These are phyloP conservation scores for Eimeria necatrix DNA, from an alignment of 169 alveolate genomes.

Conservation along the genomic window DNA sequence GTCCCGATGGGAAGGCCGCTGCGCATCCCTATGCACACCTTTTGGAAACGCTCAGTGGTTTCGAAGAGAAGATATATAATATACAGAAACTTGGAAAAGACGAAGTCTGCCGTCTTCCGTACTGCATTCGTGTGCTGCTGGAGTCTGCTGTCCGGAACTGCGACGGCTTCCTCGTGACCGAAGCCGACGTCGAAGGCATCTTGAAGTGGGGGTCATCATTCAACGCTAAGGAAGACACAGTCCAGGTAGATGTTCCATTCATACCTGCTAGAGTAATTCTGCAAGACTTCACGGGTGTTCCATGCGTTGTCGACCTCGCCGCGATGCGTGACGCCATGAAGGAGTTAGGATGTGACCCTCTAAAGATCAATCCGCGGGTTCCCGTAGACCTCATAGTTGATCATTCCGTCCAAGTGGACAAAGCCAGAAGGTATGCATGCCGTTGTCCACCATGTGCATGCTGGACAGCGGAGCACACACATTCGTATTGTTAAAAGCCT, in stretches of 20 bases:
- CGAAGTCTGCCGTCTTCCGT: slow-evolving; percentile 88
- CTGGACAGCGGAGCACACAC: background rate
- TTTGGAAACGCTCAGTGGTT: slow-evolving; percentile 38
- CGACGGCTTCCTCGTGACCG: slow-evolving; percentile 95
- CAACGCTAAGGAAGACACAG: slow-evolving; percentile 78
- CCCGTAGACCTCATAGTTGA: slow-evolving; percentile 98
- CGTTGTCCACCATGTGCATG: background rate
- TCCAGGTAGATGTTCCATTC: slow-evolving; percentile 96
- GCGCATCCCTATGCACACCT: slow-evolving; percentile 59
- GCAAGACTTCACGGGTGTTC: slow-evolving; percentile 98
- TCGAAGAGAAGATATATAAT: slow-evolving; percentile 38
- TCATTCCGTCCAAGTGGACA: slow-evolving; percentile 98
- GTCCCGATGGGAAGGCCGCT: background rate
- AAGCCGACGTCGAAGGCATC: slow-evolving; percentile 95
- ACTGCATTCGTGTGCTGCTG: slow-evolving; percentile 94
- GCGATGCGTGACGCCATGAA: slow-evolving; percentile 98
- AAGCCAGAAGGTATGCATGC: slow-evolving; percentile 57
- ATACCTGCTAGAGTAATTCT: slow-evolving; percentile 97
- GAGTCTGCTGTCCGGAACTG: slow-evolving; percentile 97
- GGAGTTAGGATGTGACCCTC: slow-evolving; percentile 94
- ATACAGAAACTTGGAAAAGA: slow-evolving; percentile 55
- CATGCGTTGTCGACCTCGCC: slow-evolving; percentile 97
- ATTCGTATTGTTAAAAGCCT: background rate
- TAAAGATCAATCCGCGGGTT: slow-evolving; percentile 95
- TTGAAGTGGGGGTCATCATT: slow-evolving; percentile 91